Base-by-base conservation (phyloP, 148 eudicot species). In the Persicaria maculosa region DNA sequence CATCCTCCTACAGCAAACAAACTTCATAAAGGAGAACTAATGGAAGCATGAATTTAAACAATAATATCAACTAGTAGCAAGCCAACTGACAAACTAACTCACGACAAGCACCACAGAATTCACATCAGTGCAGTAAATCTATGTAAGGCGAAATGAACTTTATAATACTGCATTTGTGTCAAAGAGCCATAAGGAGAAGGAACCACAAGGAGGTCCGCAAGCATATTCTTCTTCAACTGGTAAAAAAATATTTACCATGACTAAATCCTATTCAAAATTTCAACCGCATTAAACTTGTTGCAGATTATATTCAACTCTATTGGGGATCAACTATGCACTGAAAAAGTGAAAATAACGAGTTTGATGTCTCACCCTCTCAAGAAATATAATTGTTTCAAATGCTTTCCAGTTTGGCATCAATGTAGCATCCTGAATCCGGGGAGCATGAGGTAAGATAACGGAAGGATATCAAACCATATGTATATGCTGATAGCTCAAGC, bases 331-430 rank as follows among this genome's bases (percentile, higher is more conserved):
- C 6, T 67, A 57, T 57, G 8, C 62, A 57, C 36, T n/a, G 55
- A 15, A 52, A 52, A 52, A 57, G 31, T n/a, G 55, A 15, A 52
- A 52, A 52, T 52, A 52, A 15, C 4, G 62, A 19, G 62, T 19
- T 4, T 19, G 19, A 57, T 17, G 31, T 68, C 88, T 81, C 76
- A 93, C 96, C 89, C 79, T 79, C 79, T 85, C 94, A 65, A 87
- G 94, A 75, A 87, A 93, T 83, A 91, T 89, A 76, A 93, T 77
- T 47, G 92, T 86, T 76, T 84, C 94, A 64, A 91, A 87, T 71
- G 92, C 98, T 82, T 88, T 93, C 98, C 98, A 93, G 36, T 88
- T 86, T 9, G 97, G 91, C 68, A 74, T 69, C 53, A 93, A 75
- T 67, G 52, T 80, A 64, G 94, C 93, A 76, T 82, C 94, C 97